Conservation (phyloP, 768 basidiomycete species). For the Rhodotorula babjevae region DNA sequence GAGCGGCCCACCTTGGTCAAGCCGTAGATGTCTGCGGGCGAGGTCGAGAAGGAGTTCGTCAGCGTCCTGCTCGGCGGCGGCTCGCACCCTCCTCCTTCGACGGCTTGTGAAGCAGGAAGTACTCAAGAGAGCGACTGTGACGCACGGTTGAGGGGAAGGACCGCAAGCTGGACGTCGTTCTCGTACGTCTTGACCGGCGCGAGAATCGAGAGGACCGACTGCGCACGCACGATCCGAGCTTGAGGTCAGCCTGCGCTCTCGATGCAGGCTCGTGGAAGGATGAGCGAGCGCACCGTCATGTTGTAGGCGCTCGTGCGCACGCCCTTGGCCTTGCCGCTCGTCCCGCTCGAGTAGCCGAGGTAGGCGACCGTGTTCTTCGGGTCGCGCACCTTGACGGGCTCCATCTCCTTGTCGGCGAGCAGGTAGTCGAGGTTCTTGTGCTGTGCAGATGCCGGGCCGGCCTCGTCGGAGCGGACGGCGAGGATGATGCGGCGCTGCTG, state of each 20-base stretch:
- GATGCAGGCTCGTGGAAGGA: no score
- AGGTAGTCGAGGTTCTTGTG: constrained; percentile 53
- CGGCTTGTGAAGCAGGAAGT: no score
- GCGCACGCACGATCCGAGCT: not conserved
- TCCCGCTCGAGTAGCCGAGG: constrained; percentile 54
- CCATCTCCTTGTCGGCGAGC: constrained; percentile 52
- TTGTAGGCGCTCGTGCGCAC: constrained; percentile 50
- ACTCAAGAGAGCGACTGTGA: not conserved
- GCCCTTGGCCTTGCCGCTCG: constrained; percentile 74
- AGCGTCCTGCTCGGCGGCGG: no score
- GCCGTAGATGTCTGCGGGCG: constrained; percentile 12
- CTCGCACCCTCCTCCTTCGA: no score
- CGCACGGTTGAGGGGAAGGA: constrained; percentile 36
- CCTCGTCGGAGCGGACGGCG: constrained; percentile 42
- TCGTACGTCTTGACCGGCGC: constrained; percentile 30
- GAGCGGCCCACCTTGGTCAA: not conserved
- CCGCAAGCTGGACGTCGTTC: constrained; percentile 28
- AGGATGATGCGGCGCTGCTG: constrained; percentile 33
- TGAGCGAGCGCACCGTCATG: constrained; percentile 23
- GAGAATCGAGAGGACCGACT: constrained; percentile 30
- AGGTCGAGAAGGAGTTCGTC: not conserved
- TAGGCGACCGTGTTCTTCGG: constrained; percentile 34
- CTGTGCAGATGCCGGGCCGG: constrained; percentile 45
- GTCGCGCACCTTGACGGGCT: constrained; percentile 56
- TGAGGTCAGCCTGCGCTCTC: not conserved